Evolutionary conservation across 306 rosid genomes (phyloP).

Genomic region (Prosopis cineraria): DNA sequence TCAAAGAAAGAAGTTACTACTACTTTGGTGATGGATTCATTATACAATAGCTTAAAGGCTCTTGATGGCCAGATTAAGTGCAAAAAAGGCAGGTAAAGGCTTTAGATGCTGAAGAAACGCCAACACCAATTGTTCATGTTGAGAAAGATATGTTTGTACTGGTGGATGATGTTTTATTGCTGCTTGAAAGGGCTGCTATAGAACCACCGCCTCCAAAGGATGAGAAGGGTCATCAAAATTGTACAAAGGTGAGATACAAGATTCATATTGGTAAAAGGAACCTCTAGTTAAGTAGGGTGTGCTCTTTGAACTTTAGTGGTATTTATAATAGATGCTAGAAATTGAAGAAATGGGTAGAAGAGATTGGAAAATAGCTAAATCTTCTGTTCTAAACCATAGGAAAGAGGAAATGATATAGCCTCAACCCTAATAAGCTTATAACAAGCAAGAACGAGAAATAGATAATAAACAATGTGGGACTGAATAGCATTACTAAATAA

Average conservation of each 20-base stretch:
- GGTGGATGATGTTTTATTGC: slow-evolving; percentile 86
- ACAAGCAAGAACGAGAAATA: too few relatives aligned
- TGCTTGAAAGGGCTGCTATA: slow-evolving; percentile 94
- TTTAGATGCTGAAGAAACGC: slow-evolving; percentile 76
- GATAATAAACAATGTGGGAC: too few relatives aligned
- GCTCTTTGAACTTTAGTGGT: slow-evolving; percentile 11
- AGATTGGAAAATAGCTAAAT: slow-evolving; percentile 3
- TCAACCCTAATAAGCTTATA: too few relatives aligned
- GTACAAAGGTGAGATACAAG: slow-evolving; percentile 75
- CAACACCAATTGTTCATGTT: slow-evolving; percentile 82
- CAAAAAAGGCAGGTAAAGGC: slow-evolving; percentile 66
- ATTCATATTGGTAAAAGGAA: background rate
- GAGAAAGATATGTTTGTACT: slow-evolving; percentile 89
- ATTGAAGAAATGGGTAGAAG: slow-evolving; percentile 2
- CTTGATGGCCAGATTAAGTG: slow-evolving; percentile 78
- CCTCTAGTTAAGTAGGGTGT: slow-evolving; percentile 22
- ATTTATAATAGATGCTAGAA: background rate
- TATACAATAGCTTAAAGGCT: slow-evolving; percentile 94
- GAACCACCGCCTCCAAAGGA: slow-evolving; percentile 99
- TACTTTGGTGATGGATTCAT: slow-evolving; percentile 97
- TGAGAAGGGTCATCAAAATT: slow-evolving; percentile 99
- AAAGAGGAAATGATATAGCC: too few relatives aligned
- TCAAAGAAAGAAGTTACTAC: slow-evolving; percentile 98
- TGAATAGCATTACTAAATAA: too few relatives aligned
- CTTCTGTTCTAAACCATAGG: slow-evolving; percentile 8